A percentile compares a stretch with the other conserved stretches of the same genome.
These are phyloP conservation scores for Eutypella sp. DNA, from an alignment of 2,329 filamentous ascomycete genomes.

Conservation along the genomic window DNA sequence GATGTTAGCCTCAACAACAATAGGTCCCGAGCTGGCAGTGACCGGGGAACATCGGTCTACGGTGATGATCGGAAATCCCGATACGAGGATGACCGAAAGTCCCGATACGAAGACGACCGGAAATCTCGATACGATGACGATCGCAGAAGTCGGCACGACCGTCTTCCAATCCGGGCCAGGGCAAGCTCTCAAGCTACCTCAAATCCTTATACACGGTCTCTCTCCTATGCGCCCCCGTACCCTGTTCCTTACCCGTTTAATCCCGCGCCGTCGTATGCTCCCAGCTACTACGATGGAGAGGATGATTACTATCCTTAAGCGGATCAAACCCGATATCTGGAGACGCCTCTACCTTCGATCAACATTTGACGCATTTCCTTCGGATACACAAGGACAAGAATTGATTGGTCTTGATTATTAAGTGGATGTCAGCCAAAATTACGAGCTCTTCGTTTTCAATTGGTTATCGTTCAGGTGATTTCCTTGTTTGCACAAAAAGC, in stretches of 20 bases:
- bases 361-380: no score
- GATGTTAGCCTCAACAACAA: conserved; percentile 42
- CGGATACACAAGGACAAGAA: neutral
- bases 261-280: neutral
- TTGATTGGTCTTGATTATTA: conserved; percentile 5
- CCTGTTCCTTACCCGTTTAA: conserved; percentile 4
- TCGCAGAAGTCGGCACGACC: conserved; percentile 31
- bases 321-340: neutral
- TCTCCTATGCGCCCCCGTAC: conserved; percentile 1
- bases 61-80: conserved; percentile 41
- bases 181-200: conserved; percentile 48
- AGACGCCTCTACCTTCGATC: neutral
- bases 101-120: neutral
- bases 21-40: conserved; percentile 40
- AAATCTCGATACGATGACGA: neutral
- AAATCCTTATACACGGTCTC: conserved; percentile 28
- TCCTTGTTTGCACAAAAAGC: neutral
- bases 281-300: conserved; percentile 5
- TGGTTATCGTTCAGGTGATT: conserved; percentile 1
- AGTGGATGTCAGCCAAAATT: conserved; percentile 10
- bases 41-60: conserved; percentile 45
- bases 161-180: conserved; percentile 40
- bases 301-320: conserved; percentile 1
- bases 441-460: conserved; percentile 4
- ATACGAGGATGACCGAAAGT: conserved; percentile 7